These are phyloP conservation scores for Wallacemonas rigidus DNA, from an alignment of 208 protist genomes.

Conservation along the genomic window DNA sequence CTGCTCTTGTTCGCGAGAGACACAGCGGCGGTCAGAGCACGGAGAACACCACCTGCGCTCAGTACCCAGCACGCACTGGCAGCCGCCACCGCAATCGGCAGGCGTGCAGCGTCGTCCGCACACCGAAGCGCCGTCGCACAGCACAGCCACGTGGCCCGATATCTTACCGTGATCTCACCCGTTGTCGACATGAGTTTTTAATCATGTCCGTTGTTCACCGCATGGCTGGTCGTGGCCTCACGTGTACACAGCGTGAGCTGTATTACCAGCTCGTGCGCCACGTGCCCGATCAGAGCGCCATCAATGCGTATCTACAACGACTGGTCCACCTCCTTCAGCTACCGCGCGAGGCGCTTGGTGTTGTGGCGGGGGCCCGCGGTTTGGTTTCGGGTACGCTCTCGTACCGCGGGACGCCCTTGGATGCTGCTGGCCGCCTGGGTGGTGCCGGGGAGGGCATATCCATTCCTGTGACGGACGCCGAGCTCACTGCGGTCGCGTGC, in stretches of 20 bases:
- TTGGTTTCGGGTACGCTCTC: conserved; percentile 54
- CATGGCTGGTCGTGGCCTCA: conserved; percentile 40
- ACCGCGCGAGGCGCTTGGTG: conserved; percentile 64
- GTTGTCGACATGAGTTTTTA: conserved; percentile 37
- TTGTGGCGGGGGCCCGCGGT: conserved; percentile 70
- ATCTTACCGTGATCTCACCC: neutral
- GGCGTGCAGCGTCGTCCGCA: too few relatives aligned
- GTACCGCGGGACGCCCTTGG: conserved; percentile 43
- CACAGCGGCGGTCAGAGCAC: too few relatives aligned
- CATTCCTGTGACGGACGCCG: conserved; percentile 31
- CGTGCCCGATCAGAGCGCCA: conserved; percentile 48
- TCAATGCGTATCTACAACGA: conserved; percentile 53
- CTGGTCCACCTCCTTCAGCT: conserved; percentile 45
- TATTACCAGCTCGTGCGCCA: conserved; percentile 79
- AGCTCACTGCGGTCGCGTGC: conserved; percentile 26
- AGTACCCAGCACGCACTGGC: too few relatives aligned
- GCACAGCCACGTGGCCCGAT: neutral
- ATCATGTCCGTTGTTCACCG: conserved; percentile 48
- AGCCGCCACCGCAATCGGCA: too few relatives aligned
- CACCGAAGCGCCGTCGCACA: neutral
- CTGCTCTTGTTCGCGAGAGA: neutral
- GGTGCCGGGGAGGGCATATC: conserved; percentile 28
- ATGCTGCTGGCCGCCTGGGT: neutral
- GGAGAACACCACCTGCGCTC: too few relatives aligned
- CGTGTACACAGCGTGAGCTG: conserved; percentile 78